These are phyloP conservation scores for Pilatotrama ljubarskyi DNA, from an alignment of 768 basidiomycete genomes.

Conservation along the genomic window DNA sequence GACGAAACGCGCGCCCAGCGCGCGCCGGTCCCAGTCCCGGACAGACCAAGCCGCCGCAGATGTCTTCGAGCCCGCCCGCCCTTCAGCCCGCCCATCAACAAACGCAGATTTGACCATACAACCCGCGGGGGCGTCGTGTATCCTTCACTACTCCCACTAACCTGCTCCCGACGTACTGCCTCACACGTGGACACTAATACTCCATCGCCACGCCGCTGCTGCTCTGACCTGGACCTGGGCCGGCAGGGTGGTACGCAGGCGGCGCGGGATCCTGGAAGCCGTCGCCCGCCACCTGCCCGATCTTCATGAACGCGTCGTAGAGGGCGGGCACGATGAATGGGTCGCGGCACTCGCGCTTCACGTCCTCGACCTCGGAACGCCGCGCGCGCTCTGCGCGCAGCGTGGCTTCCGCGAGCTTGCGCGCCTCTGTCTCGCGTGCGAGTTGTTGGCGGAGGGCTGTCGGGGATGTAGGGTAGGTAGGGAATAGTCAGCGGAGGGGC, in stretches of 20 bases:
- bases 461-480: not conserved
- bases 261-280: constrained; percentile 10
- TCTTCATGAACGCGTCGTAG: constrained; percentile 32
- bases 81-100: not conserved
- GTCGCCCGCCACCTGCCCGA: constrained; percentile 30
- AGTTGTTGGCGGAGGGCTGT: constrained; percentile 26
- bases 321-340: constrained; percentile 36
- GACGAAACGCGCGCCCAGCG: not conserved
- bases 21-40: constrained; percentile 1
- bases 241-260: not conserved
- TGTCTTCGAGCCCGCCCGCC: not conserved
- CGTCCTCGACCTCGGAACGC: constrained; percentile 28
- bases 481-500: no score
- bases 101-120: not conserved
- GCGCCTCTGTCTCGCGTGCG: constrained; percentile 19
- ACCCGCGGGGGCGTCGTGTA: not conserved
- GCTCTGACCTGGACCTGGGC: not conserved
- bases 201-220: constrained; percentile 2
- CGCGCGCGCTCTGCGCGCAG: constrained; percentile 28
- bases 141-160: not conserved
- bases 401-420: constrained; percentile 26
- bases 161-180: no score
- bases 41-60: constrained; percentile 13
- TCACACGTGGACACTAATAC: not conserved
- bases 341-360: constrained; percentile 27